Conservation (phyloP, 1,284 basidiomycete genomes). For the Ustilago xerochloae region DNA sequence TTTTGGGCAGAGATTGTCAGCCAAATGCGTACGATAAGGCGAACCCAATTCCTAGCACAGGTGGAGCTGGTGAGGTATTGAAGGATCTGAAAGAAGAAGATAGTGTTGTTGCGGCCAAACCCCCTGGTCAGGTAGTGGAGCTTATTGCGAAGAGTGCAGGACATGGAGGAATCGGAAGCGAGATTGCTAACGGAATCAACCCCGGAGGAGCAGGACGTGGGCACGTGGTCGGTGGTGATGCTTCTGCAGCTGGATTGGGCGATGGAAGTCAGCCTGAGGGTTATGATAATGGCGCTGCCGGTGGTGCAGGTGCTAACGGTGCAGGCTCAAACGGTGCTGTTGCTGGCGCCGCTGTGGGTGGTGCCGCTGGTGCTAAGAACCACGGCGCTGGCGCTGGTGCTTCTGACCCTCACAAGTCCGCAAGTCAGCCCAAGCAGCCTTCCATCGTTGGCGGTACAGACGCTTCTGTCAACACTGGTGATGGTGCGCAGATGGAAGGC, state of each 20-base stretch:
- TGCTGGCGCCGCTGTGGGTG: neutral
- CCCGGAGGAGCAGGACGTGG: no score
- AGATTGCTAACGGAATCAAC: no score
- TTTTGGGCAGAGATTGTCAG: conserved; percentile 32
- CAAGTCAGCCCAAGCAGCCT: neutral
- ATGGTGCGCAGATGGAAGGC: neutral
- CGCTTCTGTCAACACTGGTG: neutral
- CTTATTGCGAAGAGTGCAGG: conserved; percentile 13
- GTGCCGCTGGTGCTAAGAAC: neutral
- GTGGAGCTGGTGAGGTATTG: conserved; percentile 12
- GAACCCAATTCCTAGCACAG: conserved; percentile 32
- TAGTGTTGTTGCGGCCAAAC: conserved; percentile 13
- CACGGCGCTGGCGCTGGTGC: conserved; percentile 1
- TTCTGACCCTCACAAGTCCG: neutral
- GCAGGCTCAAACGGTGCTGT: neutral
- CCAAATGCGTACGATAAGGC: conserved; percentile 33
- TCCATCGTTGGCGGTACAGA: neutral
- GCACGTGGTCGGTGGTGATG: neutral
- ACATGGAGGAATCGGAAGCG: no score
- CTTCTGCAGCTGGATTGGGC: neutral
- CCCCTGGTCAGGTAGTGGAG: conserved; percentile 16
- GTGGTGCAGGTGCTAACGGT: neutral
- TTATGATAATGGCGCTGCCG: conserved; percentile 2
- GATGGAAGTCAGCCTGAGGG: conserved; percentile 1
- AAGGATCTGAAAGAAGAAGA: conserved; percentile 21